These are phyloP conservation scores for Alternaria panax DNA, from an alignment of 2,329 filamentous ascomycete species.

Conservation along the genomic window DNA sequence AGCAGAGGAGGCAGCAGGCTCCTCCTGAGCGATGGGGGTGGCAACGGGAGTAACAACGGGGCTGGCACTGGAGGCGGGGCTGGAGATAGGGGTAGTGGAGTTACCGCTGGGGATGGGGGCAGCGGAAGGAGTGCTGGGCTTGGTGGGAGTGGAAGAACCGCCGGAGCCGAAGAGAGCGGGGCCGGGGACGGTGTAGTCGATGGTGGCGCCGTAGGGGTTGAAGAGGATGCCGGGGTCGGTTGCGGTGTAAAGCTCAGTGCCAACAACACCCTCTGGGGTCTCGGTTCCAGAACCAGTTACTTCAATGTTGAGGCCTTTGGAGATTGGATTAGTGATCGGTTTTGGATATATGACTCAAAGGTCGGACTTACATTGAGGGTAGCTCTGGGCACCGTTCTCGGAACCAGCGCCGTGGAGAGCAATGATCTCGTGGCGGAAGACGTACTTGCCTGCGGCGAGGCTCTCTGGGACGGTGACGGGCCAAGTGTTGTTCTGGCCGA, in stretches of 20 bases:
- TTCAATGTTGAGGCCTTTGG: slow-evolving; percentile 54
- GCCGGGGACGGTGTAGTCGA: slow-evolving; percentile 54
- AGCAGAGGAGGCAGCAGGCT: slow-evolving; percentile 16
- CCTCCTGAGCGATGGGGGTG: slow-evolving; percentile 2
- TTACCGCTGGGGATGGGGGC: slow-evolving; percentile 13
- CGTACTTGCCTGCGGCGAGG: slow-evolving; percentile 60
- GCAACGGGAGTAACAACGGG: slow-evolving; percentile 7
- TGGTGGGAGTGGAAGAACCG: slow-evolving; percentile 20
- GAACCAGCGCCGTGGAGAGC: slow-evolving; percentile 57
- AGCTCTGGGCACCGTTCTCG: slow-evolving; percentile 60
- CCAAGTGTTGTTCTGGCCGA: slow-evolving; percentile 59
- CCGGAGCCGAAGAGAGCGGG: slow-evolving; percentile 43
- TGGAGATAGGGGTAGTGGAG: slow-evolving; percentile 18
- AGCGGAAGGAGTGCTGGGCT: slow-evolving; percentile 21
- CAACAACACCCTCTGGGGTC: slow-evolving; percentile 57
- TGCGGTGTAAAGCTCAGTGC: slow-evolving; percentile 58
- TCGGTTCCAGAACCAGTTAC: slow-evolving; percentile 58
- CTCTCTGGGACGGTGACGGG: slow-evolving; percentile 55
- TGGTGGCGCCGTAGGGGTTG: slow-evolving; percentile 49
- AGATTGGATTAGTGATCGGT: slow-evolving; percentile 21
- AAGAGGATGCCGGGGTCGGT: slow-evolving; percentile 53
- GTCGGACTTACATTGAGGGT: slow-evolving; percentile 53
- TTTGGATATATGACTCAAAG: not conserved
- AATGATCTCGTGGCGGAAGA: slow-evolving; percentile 64
- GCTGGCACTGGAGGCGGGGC: slow-evolving; percentile 9